Conservation (phyloP, 306 rosid species). For the Medicago ruthenica region DNA sequence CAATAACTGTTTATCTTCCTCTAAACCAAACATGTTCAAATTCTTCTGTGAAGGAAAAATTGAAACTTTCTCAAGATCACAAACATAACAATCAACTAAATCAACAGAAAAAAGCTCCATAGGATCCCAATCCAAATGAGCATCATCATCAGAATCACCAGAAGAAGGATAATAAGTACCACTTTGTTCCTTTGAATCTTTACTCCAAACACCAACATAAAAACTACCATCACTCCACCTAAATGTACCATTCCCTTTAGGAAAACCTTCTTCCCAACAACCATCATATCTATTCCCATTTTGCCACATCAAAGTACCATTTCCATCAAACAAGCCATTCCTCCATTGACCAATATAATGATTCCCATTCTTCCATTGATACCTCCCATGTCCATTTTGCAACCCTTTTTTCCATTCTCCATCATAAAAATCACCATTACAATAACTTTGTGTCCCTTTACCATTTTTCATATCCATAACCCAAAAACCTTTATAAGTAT, state of each 20-base stretch:
- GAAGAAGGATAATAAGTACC: slow-evolving; percentile 77
- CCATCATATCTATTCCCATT: slow-evolving; percentile 88
- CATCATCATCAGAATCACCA: slow-evolving; percentile 11
- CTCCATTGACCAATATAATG: slow-evolving; percentile 83
- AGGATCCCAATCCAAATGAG: slow-evolving; percentile 67
- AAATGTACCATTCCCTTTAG: slow-evolving; percentile 87
- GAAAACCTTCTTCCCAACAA: slow-evolving; percentile 81
- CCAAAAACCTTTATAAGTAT: slow-evolving; percentile 86
- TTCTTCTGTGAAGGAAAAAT: slow-evolving; percentile 82
- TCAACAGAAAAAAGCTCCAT: slow-evolving; percentile 54
- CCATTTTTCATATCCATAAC: slow-evolving; percentile 85
- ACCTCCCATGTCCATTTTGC: slow-evolving; percentile 85
- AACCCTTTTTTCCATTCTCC: slow-evolving; percentile 92
- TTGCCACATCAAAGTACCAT: slow-evolving; percentile 77
- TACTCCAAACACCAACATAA: slow-evolving; percentile 84
- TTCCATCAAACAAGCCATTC: slow-evolving; percentile 70
- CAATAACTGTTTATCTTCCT: slow-evolving; percentile 38
- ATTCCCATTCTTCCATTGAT: slow-evolving; percentile 88
- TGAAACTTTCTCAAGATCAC: slow-evolving; percentile 59
- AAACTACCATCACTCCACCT: slow-evolving; percentile 83
- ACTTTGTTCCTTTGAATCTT: slow-evolving; percentile 60
- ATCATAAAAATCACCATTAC: slow-evolving; percentile 87
- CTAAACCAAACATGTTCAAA: slow-evolving; percentile 50
- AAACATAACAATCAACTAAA: slow-evolving; percentile 56
- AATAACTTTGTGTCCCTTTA: slow-evolving; percentile 69